Conservation (phyloP, 768 basidiomycete genomes). For the Lyophyllum shimeji region DNA sequence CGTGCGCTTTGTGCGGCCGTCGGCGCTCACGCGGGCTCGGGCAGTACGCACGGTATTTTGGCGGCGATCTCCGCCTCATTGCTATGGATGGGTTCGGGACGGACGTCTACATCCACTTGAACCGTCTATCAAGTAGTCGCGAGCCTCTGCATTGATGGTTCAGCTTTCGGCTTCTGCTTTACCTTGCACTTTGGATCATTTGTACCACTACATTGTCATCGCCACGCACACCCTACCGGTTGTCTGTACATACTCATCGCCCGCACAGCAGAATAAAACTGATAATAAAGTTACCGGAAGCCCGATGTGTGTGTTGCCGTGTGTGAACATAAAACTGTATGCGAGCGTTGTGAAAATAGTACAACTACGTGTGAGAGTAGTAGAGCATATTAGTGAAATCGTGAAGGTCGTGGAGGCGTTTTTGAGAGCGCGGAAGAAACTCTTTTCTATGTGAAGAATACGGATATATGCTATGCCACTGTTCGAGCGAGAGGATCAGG, state of each 20-base stretch:
- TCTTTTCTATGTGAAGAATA: too few species aligned
- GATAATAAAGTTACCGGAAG: background rate
- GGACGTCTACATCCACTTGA: conserved; percentile 91
- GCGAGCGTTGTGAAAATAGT: background rate
- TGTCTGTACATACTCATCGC: background rate
- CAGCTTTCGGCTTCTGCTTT: conserved; percentile 23
- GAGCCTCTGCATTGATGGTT: conserved; percentile 79
- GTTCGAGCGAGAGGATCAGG: too few species aligned
- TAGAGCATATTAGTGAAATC: background rate
- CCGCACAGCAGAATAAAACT: background rate
- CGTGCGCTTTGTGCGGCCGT: too few species aligned
- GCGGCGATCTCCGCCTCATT: conserved; percentile 88
- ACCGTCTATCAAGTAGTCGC: conserved; percentile 77
- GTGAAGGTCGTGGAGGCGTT: background rate
- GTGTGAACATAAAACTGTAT: background rate
- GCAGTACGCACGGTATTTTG: conserved; percentile 94
- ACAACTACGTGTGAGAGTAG: background rate
- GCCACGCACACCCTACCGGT: too few species aligned
- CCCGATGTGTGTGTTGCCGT: background rate
- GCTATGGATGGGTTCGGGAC: conserved; percentile 99
- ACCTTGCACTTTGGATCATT: background rate
- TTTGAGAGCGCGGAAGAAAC: too few species aligned
- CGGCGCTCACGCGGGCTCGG: too few species aligned
- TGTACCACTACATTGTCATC: background rate
- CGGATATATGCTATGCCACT: too few species aligned